A percentile compares a stretch with the other conserved stretches of the same genome.
Conservation (phyloP, 1,284 basidiomycete genomes). For the Boletus sp. region DNA sequence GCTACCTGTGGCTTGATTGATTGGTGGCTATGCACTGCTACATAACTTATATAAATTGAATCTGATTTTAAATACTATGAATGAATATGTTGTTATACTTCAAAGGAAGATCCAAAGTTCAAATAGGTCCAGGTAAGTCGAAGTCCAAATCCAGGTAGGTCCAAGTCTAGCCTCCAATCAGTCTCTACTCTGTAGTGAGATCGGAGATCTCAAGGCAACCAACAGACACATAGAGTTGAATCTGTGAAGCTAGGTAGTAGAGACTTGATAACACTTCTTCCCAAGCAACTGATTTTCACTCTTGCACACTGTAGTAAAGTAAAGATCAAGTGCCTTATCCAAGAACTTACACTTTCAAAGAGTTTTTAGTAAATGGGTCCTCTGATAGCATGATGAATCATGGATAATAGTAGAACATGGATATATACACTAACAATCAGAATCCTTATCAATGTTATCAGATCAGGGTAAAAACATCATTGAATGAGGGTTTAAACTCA, state of each 20-base stretch:
- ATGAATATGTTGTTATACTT: too few relatives aligned
- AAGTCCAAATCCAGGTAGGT: too few relatives aligned
- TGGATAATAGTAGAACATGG: neutral
- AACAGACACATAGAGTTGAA: conserved; percentile 19
- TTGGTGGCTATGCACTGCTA: too few relatives aligned
- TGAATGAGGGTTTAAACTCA: neutral
- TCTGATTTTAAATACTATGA: too few relatives aligned
- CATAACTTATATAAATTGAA: too few relatives aligned
- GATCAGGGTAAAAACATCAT: neutral
- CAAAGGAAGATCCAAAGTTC: too few relatives aligned
- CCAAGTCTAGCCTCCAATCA: conserved; percentile 5
- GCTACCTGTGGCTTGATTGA: too few relatives aligned
- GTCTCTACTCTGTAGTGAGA: conserved; percentile 5
- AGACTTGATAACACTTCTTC: conserved; percentile 13
- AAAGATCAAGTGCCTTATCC: conserved; percentile 10
- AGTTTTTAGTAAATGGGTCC: neutral
- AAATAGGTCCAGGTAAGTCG: too few relatives aligned
- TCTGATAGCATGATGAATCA: neutral
- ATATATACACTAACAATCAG: neutral
- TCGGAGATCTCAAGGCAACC: conserved; percentile 12
- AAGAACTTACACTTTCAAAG: neutral
- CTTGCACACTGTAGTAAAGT: neutral
- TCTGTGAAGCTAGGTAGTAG: conserved; percentile 22
- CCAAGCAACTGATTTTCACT: neutral
- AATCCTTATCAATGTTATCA: neutral